Conservation (phyloP, 2,329 filamentous ascomycete genomes). For the Bipolaris oryzae region DNA sequence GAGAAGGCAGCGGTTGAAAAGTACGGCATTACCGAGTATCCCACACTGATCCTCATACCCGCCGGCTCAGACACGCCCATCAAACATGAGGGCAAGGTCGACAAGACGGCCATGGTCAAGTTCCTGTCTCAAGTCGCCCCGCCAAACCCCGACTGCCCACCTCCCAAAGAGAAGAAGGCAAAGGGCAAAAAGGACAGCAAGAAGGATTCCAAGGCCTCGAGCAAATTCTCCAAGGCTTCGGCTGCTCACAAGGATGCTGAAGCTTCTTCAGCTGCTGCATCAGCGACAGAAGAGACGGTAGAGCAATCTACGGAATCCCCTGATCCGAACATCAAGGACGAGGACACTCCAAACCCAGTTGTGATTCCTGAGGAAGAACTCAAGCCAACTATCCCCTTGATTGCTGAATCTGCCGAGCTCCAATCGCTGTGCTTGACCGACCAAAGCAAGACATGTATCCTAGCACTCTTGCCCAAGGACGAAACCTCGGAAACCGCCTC, state of each 20-base stretch:
- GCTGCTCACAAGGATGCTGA: constrained; percentile 59
- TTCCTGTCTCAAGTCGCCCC: constrained; percentile 81
- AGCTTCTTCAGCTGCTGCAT: constrained; percentile 54
- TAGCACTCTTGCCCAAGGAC: constrained; percentile 59
- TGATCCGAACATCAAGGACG: constrained; percentile 54
- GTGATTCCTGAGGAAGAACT: constrained; percentile 59
- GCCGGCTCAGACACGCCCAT: constrained; percentile 71
- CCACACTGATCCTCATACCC: constrained; percentile 79
- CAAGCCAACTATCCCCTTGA: constrained; percentile 67
- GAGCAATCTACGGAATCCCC: constrained; percentile 62
- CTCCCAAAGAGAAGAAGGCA: constrained; percentile 54
- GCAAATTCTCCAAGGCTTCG: constrained; percentile 58
- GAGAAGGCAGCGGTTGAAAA: constrained; percentile 72
- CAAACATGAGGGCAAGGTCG: constrained; percentile 80
- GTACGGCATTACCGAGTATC: constrained; percentile 79
- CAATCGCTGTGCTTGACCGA: constrained; percentile 73
- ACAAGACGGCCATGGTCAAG: constrained; percentile 78
- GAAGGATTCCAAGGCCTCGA: constrained; percentile 54
- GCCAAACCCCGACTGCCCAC: constrained; percentile 78
- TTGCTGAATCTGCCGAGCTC: constrained; percentile 69
- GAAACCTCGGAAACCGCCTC: constrained; percentile 56
- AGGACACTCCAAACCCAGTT: constrained; percentile 56
- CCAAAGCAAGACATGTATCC: constrained; percentile 81
- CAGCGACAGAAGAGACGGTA: constrained; percentile 58
- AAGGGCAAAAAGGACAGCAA: constrained; percentile 53